Evolutionary conservation across 179 eudicot species (phyloP), one percentile per base, ranked within the genome.

Genomic region (Spergularia azorica): DNA sequence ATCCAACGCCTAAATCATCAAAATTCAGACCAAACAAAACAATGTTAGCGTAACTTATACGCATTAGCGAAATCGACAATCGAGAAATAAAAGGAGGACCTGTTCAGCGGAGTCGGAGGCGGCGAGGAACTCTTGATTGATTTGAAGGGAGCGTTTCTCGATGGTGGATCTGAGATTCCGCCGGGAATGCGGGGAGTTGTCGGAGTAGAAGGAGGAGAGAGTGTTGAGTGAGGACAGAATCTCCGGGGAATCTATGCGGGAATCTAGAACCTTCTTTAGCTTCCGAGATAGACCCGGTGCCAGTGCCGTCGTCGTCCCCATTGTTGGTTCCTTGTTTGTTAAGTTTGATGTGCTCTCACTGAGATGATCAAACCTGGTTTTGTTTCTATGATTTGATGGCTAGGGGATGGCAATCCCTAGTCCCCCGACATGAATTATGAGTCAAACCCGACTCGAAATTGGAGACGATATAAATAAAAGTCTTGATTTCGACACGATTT

Each of bases 261-360:
- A 91, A 39, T 93, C 97, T 72, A 95, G 78, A 20, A 95, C 99
- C 82, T 95, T 95, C 92, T 93, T 95, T 79, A 93, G 86, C 87
- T 95, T 95, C 87, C 99, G 67, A 0, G 97, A 90, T 39, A 93
- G 74, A 39, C 97, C 97, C 43, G 97, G 99, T 67, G 99, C 99
- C 67, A 95, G 70, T 46, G 91, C 83, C 79, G 85, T 79, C 71
- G 91, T 85, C 73, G 82, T 88, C 90, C 74, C 74, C 63, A 71
- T 56, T 55, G 16, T 52, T 21, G 32, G 10, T 8, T 14, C 6
- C 15, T 57, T 57, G 8, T 57, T 15, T 57, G 60, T 57, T 57
- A 4, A 5, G 0, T 15, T 12, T 52, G 50, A 9, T 46, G 50
- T 46, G 50, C 9, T 6, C 9, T 46, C 50, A 46, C 9, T 46